Base-by-base conservation (phyloP, 169 alveolate genomes). In the Plasmodium gallinaceum region DNA sequence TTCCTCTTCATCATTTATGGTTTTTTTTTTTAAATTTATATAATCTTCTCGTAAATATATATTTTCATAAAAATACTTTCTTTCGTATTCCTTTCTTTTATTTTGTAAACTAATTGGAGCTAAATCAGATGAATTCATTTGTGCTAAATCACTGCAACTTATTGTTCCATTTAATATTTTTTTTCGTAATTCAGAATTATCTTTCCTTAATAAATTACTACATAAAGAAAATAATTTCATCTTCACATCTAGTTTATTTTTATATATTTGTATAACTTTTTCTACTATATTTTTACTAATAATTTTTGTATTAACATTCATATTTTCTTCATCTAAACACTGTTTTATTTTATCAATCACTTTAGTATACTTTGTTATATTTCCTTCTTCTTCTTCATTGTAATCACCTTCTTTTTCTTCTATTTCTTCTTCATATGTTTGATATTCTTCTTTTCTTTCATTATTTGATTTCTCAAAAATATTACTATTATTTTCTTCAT, bases 71-170 rank as follows among this genome's bases (percentile, higher is more conserved):
- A 80, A 80, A 60, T 80, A 80, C 9, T 80, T 80, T 45, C 70
- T 80, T 60, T 80, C 90, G 43, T 80, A 80, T n/a, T 80, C 90
- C 58, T 57, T 80, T 42, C 90, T 80, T 54, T 80, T 80, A 71
- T 80, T 80, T 39, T 80, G 76, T 60, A 80, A 46, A 20, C 90
- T 80, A 16, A 66, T 80, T 8, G 90, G 90, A n/a, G 90, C 90
- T 80, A 80, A 66, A 52, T 80, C 90, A 2, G 90, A 80, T 20
- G 90, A 32, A 58, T 80, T 80, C 90, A 80, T 80, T 0, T 61
- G 68, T 2, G 72, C 90, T 42, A 80, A 45, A 39, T 80, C 72
- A 14, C 65, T 68, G n/a, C 37, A 54, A n/a, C 24, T 54, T 24
- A 80, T 80, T 26, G 10, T 51, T 5, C 90, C 90, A 6, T 80